Conservation (phyloP, 1,284 basidiomycete species). For the Rugosomyces carneus region DNA sequence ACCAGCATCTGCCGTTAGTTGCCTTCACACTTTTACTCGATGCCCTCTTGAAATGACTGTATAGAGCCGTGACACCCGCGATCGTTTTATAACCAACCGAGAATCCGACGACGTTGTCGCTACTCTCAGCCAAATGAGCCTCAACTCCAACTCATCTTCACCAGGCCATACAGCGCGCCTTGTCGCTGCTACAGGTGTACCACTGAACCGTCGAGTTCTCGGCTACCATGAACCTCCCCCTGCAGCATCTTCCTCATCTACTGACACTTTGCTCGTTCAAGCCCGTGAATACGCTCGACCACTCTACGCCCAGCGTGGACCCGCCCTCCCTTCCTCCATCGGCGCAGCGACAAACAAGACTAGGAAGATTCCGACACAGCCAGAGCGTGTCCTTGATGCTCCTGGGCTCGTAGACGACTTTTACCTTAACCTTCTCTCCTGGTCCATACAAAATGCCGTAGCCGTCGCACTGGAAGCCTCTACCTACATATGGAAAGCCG, state of each 20-base stretch:
- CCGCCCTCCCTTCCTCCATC: slow-evolving; percentile 54
- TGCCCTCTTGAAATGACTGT: not conserved
- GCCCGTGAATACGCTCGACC: slow-evolving; percentile 71
- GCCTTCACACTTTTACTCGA: slow-evolving; percentile 4
- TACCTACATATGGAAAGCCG: slow-evolving; percentile 92
- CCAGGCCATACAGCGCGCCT: slow-evolving; percentile 74
- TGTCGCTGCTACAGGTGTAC: slow-evolving; percentile 66
- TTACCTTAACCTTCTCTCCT: slow-evolving; percentile 91
- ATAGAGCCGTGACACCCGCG: slow-evolving; percentile 40
- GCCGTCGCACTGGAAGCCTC: slow-evolving; percentile 81
- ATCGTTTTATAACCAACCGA: slow-evolving; percentile 70
- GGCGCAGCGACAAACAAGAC: slow-evolving; percentile 59
- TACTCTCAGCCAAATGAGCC: slow-evolving; percentile 56
- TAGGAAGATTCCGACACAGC: slow-evolving; percentile 77
- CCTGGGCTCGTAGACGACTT: slow-evolving; percentile 96
- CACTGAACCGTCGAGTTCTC: slow-evolving; percentile 67
- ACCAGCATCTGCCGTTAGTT: slow-evolving; percentile 43
- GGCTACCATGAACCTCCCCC: slow-evolving; percentile 77
- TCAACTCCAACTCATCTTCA: slow-evolving; percentile 55
- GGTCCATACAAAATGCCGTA: slow-evolving; percentile 83
- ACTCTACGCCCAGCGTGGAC: slow-evolving; percentile 61
- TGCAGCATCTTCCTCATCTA: slow-evolving; percentile 50
- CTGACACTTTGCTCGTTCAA: slow-evolving; percentile 61
- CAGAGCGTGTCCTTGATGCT: slow-evolving; percentile 90
- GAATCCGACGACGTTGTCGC: slow-evolving; percentile 46